Evolutionary conservation across 768 basidiomycete species (phyloP), one percentile per base, ranked within the genome.

Genomic region (Suillus variegatus): DNA sequence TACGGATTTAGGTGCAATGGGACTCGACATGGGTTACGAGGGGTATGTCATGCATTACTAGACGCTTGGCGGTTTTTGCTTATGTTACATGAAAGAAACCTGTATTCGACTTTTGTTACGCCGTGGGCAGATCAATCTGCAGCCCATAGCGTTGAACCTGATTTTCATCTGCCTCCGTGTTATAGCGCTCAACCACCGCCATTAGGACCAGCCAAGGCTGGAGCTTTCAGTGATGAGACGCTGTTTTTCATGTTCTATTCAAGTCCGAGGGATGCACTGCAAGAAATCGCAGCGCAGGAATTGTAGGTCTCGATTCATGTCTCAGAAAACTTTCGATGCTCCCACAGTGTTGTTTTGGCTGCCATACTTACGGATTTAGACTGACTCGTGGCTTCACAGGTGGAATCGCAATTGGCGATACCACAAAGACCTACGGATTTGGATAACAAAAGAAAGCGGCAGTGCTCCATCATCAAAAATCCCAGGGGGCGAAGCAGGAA

Each of bases 221-320:
- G 85, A 1, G 87, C 89, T 60, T 97, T 99, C 79, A 92, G 91
- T 77, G 96, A 98, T 76, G 96, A 99, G 79, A 97, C 96, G 18
- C 81, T 99, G 35, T 97, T 99, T 79, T 97, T 94, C 84, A 95
- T 97, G 88, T 99, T 99, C 84, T 99, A 98, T 80, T 89, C 94
- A 64, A 90, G 88, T 78, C 94, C 96, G 64, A 82, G 93, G 72
- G 96, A 99, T 80, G 89, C 91, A 47, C 81, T 97, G 63, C 96
- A 99, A 77, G 95, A 99, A 78, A 86, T 95, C 60, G 96, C 96
- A 18, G 95, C 94, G 56, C 92, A 94, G 75, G 96, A 98, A 81
- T 82, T 99, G 94, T 97, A 79, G 77, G 93, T 88, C 4, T 68
- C 55, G 67, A 47, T 64, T 35, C 57, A 58, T 25, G 40, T 41